Base-by-base conservation (phyloP, 1,284 basidiomycete genomes). In the Stygiomarasmius scandens region DNA sequence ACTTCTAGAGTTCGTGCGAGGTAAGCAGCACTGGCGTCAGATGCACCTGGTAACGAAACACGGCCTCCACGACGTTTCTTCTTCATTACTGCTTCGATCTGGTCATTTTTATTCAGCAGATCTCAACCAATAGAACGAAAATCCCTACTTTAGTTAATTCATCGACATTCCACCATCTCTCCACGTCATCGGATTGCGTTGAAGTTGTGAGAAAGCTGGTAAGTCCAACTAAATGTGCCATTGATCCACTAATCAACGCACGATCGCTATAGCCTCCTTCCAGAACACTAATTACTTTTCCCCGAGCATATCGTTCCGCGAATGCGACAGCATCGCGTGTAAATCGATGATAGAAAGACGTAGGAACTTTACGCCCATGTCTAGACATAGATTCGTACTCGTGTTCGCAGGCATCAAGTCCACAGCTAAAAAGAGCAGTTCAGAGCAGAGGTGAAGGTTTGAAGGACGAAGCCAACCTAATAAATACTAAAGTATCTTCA, bases 221-320 rank as follows among this genome's bases (percentile, higher is more conserved):
- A 44, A 96, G 72, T 0, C 93, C 94, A 14, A 77, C 74, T 1
- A 95, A 71, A 69, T 94, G 91, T 0, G 92, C 90, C 81, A 95
- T 84, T 0, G 87, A 80, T 0, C 90, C 95, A 61, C 90, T 93
- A 12, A 80, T 87, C 52, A 98, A 74, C 0, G 94, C 93, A 2
- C 90, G 82, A 69, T 98, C 95, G 63, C 92, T 93, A 68, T 99
- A 98, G 0, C 96, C 96, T 1, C 96, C 96, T 72, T 99, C 96
- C 1, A 99, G 83, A 0, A 98, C 89, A 61, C 92, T 94, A 22
- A 98, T 79, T 1, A 97, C 67, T 51, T 89, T 84, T 0, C 95
- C 94, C 0, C 72, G 66, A 0, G 92, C 86, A 60, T 86, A 85
- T 23, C 72, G 65, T 45, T 92, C 82, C 0, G 92, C 89, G 55